Base-by-base conservation (phyloP, 2,329 filamentous ascomycete genomes). In the Rhexocercosporidium sp. region DNA sequence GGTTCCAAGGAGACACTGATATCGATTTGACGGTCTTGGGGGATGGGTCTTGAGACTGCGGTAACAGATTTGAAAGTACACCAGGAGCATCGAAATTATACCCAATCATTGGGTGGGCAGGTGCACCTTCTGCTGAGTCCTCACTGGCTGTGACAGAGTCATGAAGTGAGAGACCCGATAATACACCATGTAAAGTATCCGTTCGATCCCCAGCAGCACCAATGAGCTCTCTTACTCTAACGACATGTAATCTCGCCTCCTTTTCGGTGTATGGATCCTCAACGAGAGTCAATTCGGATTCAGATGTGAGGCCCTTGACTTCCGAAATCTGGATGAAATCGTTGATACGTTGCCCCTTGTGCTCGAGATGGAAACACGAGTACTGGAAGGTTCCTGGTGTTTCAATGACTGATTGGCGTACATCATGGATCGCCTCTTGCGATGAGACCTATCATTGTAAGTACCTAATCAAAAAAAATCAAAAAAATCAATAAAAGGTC, bases 181-280 rank as follows among this genome's bases (percentile, higher is more conserved):
- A 85, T 66, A 97, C 89, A 68, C 96, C 96, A 74, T 97, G 91
- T 51, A 96, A 86, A 65, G 90, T 89, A 78, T 98, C 96, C 64
- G 93, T 91, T 68, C 94, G 90, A 79, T 97, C 89, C 49, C 94
- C 94, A 49, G 95, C 90, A 74, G 95, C 95, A 59, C 96, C 96
- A 74, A 99, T 94, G 72, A 99, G 86, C 78, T 99, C 96, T 70
- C 96, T 88, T 69, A 97, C 91, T 72, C 96, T 88, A 62, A 99
- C 89, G 71, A 98, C 83, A 81, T 99, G 96, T 84, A 99, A 92
- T 72, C 96, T 90, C 34, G 96, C 95, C 82, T 99, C 96, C 83
- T 97, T 98, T 83, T 99, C 96, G 51, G 93, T 99, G 80, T 99
- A 99, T 54, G 96, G 93, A 77, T 99, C 96, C 81, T 97, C 92